Conservation (phyloP, 805 yeast genomes). For the Torulaspora maleeae region DNA sequence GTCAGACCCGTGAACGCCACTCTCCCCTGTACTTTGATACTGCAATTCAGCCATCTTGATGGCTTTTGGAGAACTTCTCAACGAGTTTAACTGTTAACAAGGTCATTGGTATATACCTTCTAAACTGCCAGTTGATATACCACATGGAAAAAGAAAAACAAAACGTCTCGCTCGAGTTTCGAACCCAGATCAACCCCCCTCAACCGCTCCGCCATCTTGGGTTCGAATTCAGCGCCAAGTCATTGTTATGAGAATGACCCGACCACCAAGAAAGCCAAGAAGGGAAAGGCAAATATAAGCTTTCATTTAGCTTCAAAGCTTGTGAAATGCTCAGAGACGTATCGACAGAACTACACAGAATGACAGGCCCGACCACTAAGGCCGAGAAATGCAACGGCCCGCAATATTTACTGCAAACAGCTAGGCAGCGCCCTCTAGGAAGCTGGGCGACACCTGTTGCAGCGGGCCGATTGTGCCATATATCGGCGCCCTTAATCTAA, state of each 20-base stretch:
- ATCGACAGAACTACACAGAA: too few relatives aligned
- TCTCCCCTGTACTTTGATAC: background rate
- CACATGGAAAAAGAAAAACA: background rate
- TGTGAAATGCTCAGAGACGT: too few relatives aligned
- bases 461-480: background rate
- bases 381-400: background rate
- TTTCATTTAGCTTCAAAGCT: background rate
- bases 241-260: background rate
- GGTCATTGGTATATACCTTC: too few relatives aligned
- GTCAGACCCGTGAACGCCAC: too few relatives aligned
- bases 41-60: background rate
- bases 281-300: background rate
- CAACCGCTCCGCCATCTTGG: constrained; percentile 1
- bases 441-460: too few relatives aligned
- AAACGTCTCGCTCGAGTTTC: background rate
- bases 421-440: too few relatives aligned
- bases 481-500: background rate
- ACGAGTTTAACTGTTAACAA: too few relatives aligned
- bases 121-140: background rate
- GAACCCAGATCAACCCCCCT: background rate
- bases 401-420: background rate
- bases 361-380: too few relatives aligned
- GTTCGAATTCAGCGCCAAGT: background rate
- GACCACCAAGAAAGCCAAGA: background rate
- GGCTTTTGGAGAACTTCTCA: background rate